These are phyloP conservation scores for Solanum medicagineum DNA, from an alignment of 257 asterid species.

Conservation along the genomic window DNA sequence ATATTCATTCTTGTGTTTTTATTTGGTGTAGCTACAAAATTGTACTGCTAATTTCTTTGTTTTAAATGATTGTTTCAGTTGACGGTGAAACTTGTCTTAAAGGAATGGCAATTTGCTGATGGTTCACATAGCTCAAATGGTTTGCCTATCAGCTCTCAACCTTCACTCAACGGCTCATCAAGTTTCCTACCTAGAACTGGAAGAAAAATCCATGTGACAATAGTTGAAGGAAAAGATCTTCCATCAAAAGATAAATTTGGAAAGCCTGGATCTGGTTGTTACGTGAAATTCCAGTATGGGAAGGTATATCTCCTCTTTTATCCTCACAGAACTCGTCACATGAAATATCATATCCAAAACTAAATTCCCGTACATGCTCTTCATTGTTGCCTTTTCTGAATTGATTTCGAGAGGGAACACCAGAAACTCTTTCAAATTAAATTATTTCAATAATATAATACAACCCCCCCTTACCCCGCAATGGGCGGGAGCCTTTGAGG, in stretches of 20 bases:
- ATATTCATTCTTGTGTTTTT: neutral
- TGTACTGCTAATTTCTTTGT: neutral
- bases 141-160: slow-evolving; percentile 29
- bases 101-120: slow-evolving; percentile 96
- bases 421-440: neutral
- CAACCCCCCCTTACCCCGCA: too few relatives aligned
- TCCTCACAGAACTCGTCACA: neutral
- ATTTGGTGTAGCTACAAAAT: neutral
- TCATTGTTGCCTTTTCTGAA: neutral
- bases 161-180: slow-evolving; percentile 33
- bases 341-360: neutral
- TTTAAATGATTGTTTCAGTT: slow-evolving; percentile 43
- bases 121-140: slow-evolving; percentile 51
- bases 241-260: slow-evolving; percentile 61
- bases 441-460: neutral
- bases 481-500: too few relatives aligned
- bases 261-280: slow-evolving; percentile 71
- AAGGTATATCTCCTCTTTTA: slow-evolving; percentile 40
- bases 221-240: slow-evolving; percentile 75
- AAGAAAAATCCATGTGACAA: slow-evolving; percentile 57
- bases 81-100: slow-evolving; percentile 64
- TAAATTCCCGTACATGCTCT: neutral
- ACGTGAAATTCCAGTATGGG: slow-evolving; percentile 76
- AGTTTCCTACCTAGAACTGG: slow-evolving; percentile 53
- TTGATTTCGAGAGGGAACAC: neutral